A percentile compares a stretch with the other conserved stretches of the same genome.
These are phyloP conservation scores for Russula lepida DNA, from an alignment of 768 basidiomycete species.

Conservation along the genomic window DNA sequence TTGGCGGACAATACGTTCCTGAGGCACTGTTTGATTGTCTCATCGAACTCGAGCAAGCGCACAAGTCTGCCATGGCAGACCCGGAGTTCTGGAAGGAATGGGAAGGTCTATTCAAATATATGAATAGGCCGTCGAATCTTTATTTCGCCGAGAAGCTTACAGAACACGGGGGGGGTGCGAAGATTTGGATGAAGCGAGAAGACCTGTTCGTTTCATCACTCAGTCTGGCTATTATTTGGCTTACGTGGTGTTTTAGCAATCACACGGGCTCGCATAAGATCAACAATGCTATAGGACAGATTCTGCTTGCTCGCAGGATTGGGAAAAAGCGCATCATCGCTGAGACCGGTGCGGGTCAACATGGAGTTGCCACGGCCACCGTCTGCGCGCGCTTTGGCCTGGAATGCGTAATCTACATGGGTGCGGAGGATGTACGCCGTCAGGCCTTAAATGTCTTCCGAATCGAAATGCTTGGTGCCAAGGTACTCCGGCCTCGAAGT, in stretches of 20 bases:
- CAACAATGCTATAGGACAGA: conserved; percentile 98
- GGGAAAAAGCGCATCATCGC: conserved; percentile 98
- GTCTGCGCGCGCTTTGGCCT: conserved; percentile 95
- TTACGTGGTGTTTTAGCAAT: conserved; percentile 45
- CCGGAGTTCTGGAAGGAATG: conserved; percentile 92
- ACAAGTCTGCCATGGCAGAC: conserved; percentile 78
- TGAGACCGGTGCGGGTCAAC: conserved; percentile 98
- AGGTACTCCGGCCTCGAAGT: conserved; percentile 35
- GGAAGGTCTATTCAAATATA: conserved; percentile 80
- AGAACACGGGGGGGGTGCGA: conserved; percentile 84
- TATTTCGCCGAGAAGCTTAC: conserved; percentile 91
- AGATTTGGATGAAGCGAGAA: conserved; percentile 96
- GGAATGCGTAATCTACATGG: conserved; percentile 97
- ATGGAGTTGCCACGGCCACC: conserved; percentile 97
- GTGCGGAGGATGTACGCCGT: conserved; percentile 90
- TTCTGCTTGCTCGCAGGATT: conserved; percentile 84
- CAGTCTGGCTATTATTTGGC: not conserved
- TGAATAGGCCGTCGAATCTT: conserved; percentile 87
- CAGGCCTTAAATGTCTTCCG: conserved; percentile 98
- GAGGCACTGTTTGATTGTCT: conserved; percentile 93
- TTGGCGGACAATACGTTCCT: conserved; percentile 96
- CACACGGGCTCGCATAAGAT: conserved; percentile 99
- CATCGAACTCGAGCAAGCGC: conserved; percentile 83
- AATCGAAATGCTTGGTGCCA: conserved; percentile 94
- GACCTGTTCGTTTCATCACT: conserved; percentile 47